Evolutionary conservation across 805 yeast genomes (phyloP).

Genomic region (Wickerhamiella cacticola): DNA sequence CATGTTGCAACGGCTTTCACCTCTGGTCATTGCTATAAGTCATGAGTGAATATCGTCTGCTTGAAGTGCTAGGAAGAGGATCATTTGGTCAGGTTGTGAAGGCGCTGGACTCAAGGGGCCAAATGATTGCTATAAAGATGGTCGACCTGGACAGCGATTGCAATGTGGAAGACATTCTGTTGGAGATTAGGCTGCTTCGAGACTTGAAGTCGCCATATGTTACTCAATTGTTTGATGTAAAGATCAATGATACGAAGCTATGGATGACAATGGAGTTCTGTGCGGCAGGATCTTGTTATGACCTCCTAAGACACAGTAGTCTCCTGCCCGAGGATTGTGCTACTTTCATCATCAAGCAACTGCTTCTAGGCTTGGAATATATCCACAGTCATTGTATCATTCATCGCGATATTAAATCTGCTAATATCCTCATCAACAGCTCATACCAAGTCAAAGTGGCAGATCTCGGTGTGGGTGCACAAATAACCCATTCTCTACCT

Average conservation of each 20-base stretch:
- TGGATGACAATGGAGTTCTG: constrained; percentile 94
- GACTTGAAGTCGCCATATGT: constrained; percentile 54
- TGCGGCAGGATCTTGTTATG: constrained; percentile 87
- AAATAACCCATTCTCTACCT: constrained; percentile 43
- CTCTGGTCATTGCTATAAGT: neutral
- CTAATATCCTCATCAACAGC: constrained; percentile 66
- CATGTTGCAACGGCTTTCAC: neutral
- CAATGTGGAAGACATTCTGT: constrained; percentile 56
- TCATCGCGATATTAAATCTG: constrained; percentile 85
- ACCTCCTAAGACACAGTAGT: constrained; percentile 42
- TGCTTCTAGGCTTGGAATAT: constrained; percentile 60
- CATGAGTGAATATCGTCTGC: constrained; percentile 8
- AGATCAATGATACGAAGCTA: constrained; percentile 51
- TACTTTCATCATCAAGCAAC: constrained; percentile 49
- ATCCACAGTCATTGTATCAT: constrained; percentile 64
- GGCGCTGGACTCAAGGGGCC: constrained; percentile 29
- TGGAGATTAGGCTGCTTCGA: constrained; percentile 67
- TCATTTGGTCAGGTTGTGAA: constrained; percentile 23
- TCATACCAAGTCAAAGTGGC: constrained; percentile 67
- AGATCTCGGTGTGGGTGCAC: constrained; percentile 90
- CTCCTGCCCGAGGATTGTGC: constrained; percentile 47
- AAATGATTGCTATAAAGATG: constrained; percentile 72
- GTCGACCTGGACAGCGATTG: constrained; percentile 67
- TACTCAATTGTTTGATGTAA: constrained; percentile 54
- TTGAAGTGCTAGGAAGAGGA: constrained; percentile 20